These are phyloP conservation scores for Trypanosoma vivax DNA, from an alignment of 208 protist species.

Conservation along the genomic window DNA sequence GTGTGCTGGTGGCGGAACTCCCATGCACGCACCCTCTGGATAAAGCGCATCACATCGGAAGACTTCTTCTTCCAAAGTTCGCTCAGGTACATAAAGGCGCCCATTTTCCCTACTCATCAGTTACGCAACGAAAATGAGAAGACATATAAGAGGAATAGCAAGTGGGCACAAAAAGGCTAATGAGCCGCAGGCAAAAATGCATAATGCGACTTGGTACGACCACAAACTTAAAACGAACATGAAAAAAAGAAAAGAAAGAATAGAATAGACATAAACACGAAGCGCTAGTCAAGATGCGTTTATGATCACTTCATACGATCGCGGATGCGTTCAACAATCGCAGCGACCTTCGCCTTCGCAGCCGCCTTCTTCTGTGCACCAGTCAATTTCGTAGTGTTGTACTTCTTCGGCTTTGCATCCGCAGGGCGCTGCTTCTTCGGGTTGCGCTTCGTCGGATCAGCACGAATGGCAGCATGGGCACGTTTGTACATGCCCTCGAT, in stretches of 20 bases:
- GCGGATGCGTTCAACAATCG: constrained; percentile 47
- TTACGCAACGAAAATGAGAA: not conserved
- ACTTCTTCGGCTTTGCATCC: constrained; percentile 28
- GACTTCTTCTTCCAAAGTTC: constrained; percentile 99
- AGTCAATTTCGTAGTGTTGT: constrained; percentile 44
- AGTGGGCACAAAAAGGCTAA: not conserved
- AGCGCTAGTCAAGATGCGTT: not conserved
- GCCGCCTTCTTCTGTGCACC: constrained; percentile 45
- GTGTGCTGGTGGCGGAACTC: constrained; percentile 97
- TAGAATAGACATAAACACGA: not conserved
- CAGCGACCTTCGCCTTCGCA: constrained; percentile 63
- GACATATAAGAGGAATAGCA: not conserved
- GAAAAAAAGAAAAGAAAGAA: constrained; percentile 12
- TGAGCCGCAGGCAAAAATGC: not conserved
- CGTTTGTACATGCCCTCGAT: constrained; percentile 95
- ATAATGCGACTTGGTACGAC: too few species aligned
- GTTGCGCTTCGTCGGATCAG: constrained; percentile 77
- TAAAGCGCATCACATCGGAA: constrained; percentile 99
- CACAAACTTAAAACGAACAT: constrained; percentile 6
- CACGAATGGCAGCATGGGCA: constrained; percentile 92
- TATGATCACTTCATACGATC: constrained; percentile 14
- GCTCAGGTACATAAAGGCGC: constrained; percentile 99
- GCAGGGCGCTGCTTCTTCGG: constrained; percentile 57
- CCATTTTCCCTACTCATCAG: constrained; percentile 75
- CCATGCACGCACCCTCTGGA: constrained; percentile 98